Conservation (phyloP, 2,329 filamentous ascomycete genomes). For the Ramularia collo-cygni region DNA sequence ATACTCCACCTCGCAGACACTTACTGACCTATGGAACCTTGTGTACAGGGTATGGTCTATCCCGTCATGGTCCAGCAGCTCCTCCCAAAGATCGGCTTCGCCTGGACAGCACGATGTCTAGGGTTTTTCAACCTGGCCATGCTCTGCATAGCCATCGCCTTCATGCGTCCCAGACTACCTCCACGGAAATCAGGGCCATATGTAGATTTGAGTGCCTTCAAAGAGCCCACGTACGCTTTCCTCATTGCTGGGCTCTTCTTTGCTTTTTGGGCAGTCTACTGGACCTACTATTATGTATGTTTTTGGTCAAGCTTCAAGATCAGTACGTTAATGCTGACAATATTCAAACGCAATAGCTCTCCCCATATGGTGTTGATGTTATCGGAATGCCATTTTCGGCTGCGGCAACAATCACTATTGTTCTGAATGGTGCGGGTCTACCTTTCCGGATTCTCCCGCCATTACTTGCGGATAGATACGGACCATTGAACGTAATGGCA, state of each 20-base stretch:
- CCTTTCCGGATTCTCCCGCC: constrained; percentile 47
- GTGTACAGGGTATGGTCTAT: constrained; percentile 49
- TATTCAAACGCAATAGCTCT: constrained; percentile 18
- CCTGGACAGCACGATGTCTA: constrained; percentile 57
- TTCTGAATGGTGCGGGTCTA: constrained; percentile 53
- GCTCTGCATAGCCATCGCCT: constrained; percentile 29
- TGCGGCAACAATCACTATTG: constrained; percentile 49
- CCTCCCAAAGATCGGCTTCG: constrained; percentile 54
- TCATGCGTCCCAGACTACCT: constrained; percentile 38
- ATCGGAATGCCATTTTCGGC: constrained; percentile 40
- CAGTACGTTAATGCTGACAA: neutral
- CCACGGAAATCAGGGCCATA: constrained; percentile 38
- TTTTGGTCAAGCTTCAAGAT: constrained; percentile 1
- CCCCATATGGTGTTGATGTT: constrained; percentile 31
- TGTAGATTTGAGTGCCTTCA: constrained; percentile 37
- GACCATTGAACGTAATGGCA: constrained; percentile 51
- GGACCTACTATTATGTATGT: constrained; percentile 41
- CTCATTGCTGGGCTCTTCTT: constrained; percentile 30
- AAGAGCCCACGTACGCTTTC: constrained; percentile 35
- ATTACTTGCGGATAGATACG: constrained; percentile 49
- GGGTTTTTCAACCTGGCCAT: constrained; percentile 52
- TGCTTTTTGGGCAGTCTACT: constrained; percentile 32
- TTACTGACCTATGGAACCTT: no score
- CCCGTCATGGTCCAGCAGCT: constrained; percentile 50
- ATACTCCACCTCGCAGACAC: no score